Evolutionary conservation across 306 rosid species (phyloP).

Genomic region (Luffa acutangula): DNA sequence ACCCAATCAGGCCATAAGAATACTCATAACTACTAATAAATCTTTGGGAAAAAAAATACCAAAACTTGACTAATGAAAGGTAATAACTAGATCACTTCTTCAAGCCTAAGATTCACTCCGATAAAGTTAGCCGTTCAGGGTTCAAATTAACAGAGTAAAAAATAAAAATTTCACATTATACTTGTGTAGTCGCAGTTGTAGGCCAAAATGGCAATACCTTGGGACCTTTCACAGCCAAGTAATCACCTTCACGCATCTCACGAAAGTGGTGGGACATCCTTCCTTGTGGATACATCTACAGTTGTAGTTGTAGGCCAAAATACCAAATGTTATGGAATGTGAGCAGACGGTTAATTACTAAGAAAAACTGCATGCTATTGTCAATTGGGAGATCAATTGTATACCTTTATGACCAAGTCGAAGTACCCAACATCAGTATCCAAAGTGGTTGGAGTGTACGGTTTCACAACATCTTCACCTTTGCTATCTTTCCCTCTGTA

Average conservation of each 20-base stretch:
- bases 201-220: conserved; percentile 29
- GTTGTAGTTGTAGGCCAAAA: not conserved
- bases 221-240: conserved; percentile 57
- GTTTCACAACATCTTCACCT: conserved; percentile 47
- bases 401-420: conserved; percentile 65
- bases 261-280: conserved; percentile 78
- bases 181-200: not conserved
- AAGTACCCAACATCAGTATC: conserved; percentile 63
- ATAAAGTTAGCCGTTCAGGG: not conserved
- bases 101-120: not conserved
- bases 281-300: conserved; percentile 72
- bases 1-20: not conserved
- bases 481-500: conserved; percentile 51
- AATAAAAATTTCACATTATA: not conserved
- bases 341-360: not conserved
- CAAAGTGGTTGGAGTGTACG: conserved; percentile 79
- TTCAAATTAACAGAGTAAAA: not conserved
- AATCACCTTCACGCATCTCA: conserved; percentile 54
- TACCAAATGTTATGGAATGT: not conserved
- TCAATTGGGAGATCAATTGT: not conserved
- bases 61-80: not conserved
- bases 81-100: not conserved
- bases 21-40: not conserved
- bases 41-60: not conserved
- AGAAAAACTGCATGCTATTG: not conserved